Evolutionary conservation across 257 asterid genomes (phyloP).

Genomic region (Nicotiana knightiana): DNA sequence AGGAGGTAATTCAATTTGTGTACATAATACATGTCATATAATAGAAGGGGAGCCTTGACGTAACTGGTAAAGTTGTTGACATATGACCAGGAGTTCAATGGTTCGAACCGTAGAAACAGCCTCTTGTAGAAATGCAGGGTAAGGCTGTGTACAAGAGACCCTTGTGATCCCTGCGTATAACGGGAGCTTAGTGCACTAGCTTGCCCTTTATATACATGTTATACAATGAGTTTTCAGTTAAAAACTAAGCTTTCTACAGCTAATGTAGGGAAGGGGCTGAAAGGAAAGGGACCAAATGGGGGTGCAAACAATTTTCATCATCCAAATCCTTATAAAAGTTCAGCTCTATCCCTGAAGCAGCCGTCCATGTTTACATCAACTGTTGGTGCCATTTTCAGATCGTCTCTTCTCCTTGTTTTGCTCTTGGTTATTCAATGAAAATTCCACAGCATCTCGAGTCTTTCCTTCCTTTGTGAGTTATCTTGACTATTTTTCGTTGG

Average conservation of each 20-base stretch:
- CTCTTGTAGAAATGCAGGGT: no score
- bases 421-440: slow-evolving; percentile 9
- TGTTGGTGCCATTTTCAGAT: slow-evolving; percentile 18
- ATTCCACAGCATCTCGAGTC: background rate
- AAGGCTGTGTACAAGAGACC: no score
- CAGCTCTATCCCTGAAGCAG: slow-evolving; percentile 4
- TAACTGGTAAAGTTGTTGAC: no score
- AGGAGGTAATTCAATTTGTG: background rate
- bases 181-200: no score
- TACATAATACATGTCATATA: background rate
- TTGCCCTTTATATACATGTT: no score
- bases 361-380: slow-evolving; percentile 9
- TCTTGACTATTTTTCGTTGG: background rate
- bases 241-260: slow-evolving; percentile 9
- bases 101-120: no score
- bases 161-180: no score
- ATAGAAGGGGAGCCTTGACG: background rate
- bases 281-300: slow-evolving; percentile 36
- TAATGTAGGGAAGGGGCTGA: slow-evolving; percentile 18
- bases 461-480: background rate
- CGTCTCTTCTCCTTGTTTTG: slow-evolving; percentile 12
- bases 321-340: slow-evolving; percentile 10
- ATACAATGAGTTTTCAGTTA: background rate
- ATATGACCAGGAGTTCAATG: no score
- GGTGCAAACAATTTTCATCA: slow-evolving; percentile 36